Conservation (phyloP, 805 yeast genomes). For the Saturnispora halmiae region DNA sequence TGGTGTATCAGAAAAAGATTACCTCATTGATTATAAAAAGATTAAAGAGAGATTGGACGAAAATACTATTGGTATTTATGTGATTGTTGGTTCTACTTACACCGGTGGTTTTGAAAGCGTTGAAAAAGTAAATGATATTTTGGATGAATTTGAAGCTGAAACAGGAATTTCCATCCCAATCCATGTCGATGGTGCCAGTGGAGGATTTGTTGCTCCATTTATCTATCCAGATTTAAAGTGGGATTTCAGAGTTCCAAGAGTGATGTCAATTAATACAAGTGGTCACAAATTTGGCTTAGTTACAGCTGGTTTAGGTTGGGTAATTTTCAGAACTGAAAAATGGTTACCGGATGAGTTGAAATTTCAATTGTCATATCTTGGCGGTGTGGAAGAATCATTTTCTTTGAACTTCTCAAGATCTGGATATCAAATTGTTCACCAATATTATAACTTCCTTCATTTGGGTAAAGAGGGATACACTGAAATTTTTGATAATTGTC, state of each 20-base stretch:
- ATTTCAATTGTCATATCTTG: constrained; percentile 74
- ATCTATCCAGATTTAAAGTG: constrained; percentile 65
- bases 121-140: constrained; percentile 44
- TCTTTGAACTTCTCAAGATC: constrained; percentile 87
- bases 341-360: constrained; percentile 63
- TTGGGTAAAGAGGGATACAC: constrained; percentile 68
- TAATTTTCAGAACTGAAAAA: constrained; percentile 61
- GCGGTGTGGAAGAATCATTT: constrained; percentile 82
- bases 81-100: constrained; percentile 83
- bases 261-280: constrained; percentile 76
- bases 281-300: constrained; percentile 92
- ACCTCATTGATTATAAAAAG: constrained; percentile 51
- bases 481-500: constrained; percentile 49
- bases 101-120: constrained; percentile 90
- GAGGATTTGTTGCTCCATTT: constrained; percentile 85
- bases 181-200: constrained; percentile 92
- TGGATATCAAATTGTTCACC: constrained; percentile 84
- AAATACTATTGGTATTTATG: constrained; percentile 86
- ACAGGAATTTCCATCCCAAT: constrained; percentile 66
- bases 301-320: constrained; percentile 91
- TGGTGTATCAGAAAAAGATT: constrained; percentile 54
- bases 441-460: constrained; percentile 70
- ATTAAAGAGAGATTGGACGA: constrained; percentile 68
- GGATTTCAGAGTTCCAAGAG: constrained; percentile 77
- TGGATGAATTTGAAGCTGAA: constrained; percentile 60